A percentile compares a stretch with the other conserved stretches of the same genome.
Evolutionary conservation across 305 asterid species (phyloP).

Genomic region (Fraxinus platypoda): DNA sequence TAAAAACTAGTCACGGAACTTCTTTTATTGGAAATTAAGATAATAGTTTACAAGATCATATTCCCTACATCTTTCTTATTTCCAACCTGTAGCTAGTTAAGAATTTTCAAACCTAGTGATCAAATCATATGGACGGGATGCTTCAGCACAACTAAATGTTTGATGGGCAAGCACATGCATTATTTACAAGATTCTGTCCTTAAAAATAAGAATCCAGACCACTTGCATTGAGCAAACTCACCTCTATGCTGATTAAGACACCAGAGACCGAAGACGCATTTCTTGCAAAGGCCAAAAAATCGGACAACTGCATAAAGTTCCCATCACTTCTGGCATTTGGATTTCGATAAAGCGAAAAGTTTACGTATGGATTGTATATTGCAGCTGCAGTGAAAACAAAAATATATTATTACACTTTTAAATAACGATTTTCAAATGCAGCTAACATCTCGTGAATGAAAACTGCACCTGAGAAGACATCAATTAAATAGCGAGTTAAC

Average conservation of each 20-base stretch:
- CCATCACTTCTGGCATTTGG: conserved; percentile 51
- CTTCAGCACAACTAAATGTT: background rate
- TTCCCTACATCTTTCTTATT: background rate
- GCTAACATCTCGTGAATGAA: background rate
- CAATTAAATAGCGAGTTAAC: background rate
- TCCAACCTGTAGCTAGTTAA: background rate
- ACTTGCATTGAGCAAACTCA: conserved; percentile 32
- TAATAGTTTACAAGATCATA: background rate
- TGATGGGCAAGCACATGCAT: background rate
- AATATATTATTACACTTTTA: conserved; percentile 8
- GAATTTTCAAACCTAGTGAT: background rate
- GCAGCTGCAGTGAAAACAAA: conserved; percentile 56
- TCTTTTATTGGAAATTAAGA: background rate
- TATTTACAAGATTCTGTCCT: background rate
- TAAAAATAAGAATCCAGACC: background rate
- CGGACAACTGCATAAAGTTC: conserved; percentile 50
- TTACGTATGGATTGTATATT: conserved; percentile 41
- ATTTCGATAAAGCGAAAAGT: conserved; percentile 48
- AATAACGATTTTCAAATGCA: conserved; percentile 14
- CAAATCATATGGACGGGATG: background rate
- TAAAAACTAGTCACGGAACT: background rate
- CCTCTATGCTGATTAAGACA: conserved; percentile 75
- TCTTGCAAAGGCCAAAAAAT: conserved; percentile 62
- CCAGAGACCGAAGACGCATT: conserved; percentile 74
- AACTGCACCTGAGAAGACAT: conserved; percentile 17